Percentiles rank a stretch among this genome's conserved stretches.
These are phyloP conservation scores for Melastoma malabathricum DNA, from an alignment of 345 rosid genomes.

Conservation along the genomic window DNA sequence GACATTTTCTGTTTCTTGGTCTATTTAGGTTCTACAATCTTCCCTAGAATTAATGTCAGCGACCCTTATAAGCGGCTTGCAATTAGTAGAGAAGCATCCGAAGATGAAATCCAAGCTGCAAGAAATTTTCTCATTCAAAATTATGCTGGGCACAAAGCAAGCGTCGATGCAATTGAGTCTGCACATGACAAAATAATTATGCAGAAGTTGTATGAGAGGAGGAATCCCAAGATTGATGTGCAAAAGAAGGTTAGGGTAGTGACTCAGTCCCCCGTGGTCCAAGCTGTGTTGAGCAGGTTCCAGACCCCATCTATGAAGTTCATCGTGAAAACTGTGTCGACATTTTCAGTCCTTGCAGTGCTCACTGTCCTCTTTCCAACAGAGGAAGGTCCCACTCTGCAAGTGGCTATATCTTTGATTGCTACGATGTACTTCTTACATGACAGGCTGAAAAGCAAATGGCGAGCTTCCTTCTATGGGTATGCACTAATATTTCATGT, in stretches of 20 bases:
- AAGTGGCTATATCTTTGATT: conserved; percentile 62
- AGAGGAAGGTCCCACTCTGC: conserved; percentile 93
- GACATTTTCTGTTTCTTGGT: not conserved
- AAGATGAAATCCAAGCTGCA: conserved; percentile 88
- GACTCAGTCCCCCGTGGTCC: conserved; percentile 54
- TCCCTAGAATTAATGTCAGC: conserved; percentile 72
- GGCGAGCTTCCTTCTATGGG: conserved; percentile 71
- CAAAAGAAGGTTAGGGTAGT: conserved; percentile 66
- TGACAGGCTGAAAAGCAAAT: conserved; percentile 59
- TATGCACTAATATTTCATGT: conserved; percentile 7
- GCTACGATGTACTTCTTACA: conserved; percentile 70
- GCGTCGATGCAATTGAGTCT: conserved; percentile 80
- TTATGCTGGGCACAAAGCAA: conserved; percentile 77
- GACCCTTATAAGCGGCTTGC: conserved; percentile 89
- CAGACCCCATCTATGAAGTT: conserved; percentile 53
- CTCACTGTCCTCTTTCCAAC: conserved; percentile 82
- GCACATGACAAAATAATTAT: conserved; percentile 89
- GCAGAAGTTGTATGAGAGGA: conserved; percentile 84
- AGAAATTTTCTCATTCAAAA: conserved; percentile 73
- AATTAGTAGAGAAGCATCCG: conserved; percentile 87
- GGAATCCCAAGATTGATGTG: conserved; percentile 65
- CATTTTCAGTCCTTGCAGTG: conserved; percentile 60
- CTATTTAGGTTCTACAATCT: conserved; percentile 37
- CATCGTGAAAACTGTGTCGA: conserved; percentile 45
- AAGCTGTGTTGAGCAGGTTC: conserved; percentile 55